Evolutionary conservation across 78 protist species (phyloP).

Genomic region (Planoprotostelium fungivorum): DNA sequence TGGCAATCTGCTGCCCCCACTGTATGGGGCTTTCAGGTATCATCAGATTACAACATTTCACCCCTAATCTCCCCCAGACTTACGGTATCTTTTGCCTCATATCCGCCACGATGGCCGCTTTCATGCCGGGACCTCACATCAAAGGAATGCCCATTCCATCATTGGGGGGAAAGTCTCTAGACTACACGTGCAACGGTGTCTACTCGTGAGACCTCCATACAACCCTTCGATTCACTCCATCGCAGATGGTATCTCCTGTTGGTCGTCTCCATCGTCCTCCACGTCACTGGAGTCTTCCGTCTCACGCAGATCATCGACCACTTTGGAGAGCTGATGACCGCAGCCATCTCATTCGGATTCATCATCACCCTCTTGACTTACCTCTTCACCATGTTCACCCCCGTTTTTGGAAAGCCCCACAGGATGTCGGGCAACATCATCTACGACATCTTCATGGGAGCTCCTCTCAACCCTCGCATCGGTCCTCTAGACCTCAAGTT

Average conservation of each 20-base stretch:
- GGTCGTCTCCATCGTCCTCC: constrained; percentile 4
- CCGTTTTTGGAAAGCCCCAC: not conserved
- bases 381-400: constrained; percentile 6
- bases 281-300: constrained; percentile 14
- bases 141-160: constrained; percentile 14
- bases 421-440: constrained; percentile 37
- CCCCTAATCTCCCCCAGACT: not conserved
- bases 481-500: constrained; percentile 61
- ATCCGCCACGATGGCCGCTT: not conserved
- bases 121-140: constrained; percentile 5
- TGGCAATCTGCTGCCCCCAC: not conserved
- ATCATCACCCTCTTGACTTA: constrained; percentile 11
- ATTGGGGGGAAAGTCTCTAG: constrained; percentile 7
- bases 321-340: constrained; percentile 17
- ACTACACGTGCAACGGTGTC: constrained; percentile 11
- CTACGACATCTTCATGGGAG: constrained; percentile 77
- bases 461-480: constrained; percentile 53
- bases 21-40: not conserved
- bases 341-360: constrained; percentile 23
- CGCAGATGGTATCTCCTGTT: constrained; percentile 24
- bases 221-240: not conserved
- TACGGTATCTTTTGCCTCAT: not conserved
- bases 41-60: not conserved
- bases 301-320: constrained; percentile 19
- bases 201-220: not conserved